Conservation (phyloP, 1,139 yeast genomes). For the Meyerozyma smithsonii region DNA sequence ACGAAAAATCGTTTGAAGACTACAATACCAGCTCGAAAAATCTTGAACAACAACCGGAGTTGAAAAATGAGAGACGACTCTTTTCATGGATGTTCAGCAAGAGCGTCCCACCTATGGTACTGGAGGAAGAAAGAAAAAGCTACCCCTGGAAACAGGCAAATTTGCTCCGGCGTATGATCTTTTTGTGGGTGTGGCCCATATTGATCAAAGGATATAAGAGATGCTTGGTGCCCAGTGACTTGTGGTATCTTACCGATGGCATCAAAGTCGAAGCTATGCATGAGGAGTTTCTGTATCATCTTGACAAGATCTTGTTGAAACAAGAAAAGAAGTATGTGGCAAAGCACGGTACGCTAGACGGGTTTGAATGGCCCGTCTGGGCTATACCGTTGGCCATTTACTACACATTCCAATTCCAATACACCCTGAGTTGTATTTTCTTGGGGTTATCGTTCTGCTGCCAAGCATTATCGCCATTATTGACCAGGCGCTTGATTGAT, state of each 20-base stretch:
- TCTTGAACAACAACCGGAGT: constrained; percentile 6
- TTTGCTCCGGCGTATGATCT: constrained; percentile 24
- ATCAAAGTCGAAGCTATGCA: constrained; percentile 39
- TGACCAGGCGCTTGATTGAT: constrained; percentile 36
- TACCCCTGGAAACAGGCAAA: constrained; percentile 35
- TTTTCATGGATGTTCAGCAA: constrained; percentile 27
- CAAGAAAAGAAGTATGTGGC: constrained; percentile 21
- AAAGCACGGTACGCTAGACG: constrained; percentile 18
- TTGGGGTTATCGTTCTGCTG: constrained; percentile 35
- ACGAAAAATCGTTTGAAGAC: background rate
- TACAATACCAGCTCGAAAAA: background rate
- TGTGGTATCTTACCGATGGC: constrained; percentile 35
- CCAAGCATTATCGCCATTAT: constrained; percentile 39
- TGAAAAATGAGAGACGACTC: constrained; percentile 16
- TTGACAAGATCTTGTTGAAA: constrained; percentile 20
- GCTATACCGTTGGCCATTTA: constrained; percentile 34
- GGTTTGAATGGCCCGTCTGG: constrained; percentile 33
- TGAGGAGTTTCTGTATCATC: constrained; percentile 21
- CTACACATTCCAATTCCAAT: constrained; percentile 36
- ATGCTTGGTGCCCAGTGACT: constrained; percentile 37
- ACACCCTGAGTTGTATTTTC: constrained; percentile 28
- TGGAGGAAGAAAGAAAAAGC: constrained; percentile 31
- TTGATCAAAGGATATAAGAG: constrained; percentile 39
- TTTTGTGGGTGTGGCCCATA: constrained; percentile 41
- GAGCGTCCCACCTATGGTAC: constrained; percentile 30